Conservation (phyloP, 208 protist genomes). For the Crithidia acanthocephali region DNA sequence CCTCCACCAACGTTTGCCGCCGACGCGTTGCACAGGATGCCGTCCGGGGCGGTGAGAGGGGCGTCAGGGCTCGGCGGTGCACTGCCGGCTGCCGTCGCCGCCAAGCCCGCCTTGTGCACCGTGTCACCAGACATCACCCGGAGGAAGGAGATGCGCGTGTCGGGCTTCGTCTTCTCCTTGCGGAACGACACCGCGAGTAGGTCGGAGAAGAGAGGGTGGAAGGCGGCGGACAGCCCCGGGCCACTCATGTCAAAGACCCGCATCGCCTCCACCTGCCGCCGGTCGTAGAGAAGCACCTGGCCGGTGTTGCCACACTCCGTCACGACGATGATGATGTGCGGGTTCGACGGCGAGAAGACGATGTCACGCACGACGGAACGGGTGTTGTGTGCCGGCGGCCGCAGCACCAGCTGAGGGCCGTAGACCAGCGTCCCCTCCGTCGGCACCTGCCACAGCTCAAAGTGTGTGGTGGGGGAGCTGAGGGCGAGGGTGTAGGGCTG, state of each 20-base stretch:
- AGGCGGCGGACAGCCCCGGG: constrained; percentile 59
- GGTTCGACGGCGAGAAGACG: constrained; percentile 79
- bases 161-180: constrained; percentile 66
- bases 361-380: constrained; percentile 65
- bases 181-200: constrained; percentile 79
- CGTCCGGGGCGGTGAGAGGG: neutral
- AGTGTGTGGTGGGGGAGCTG: constrained; percentile 65
- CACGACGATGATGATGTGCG: constrained; percentile 73
- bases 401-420: constrained; percentile 66
- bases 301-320: constrained; percentile 63
- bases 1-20: neutral
- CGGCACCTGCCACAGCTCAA: constrained; percentile 85
- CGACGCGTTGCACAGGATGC: neutral
- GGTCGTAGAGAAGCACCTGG: constrained; percentile 78
- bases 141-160: constrained; percentile 75
- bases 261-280: constrained; percentile 66
- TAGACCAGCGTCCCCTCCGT: constrained; percentile 47
- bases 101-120: neutral
- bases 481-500: constrained; percentile 87
- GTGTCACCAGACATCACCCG: constrained; percentile 21
- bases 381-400: constrained; percentile 66
- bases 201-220: constrained; percentile 83
- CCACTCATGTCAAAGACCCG: constrained; percentile 53
- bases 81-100: neutral
- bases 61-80: neutral